These are phyloP conservation scores for Yamadazyma sp. DNA, from an alignment of 805 yeast genomes.

Conservation along the genomic window DNA sequence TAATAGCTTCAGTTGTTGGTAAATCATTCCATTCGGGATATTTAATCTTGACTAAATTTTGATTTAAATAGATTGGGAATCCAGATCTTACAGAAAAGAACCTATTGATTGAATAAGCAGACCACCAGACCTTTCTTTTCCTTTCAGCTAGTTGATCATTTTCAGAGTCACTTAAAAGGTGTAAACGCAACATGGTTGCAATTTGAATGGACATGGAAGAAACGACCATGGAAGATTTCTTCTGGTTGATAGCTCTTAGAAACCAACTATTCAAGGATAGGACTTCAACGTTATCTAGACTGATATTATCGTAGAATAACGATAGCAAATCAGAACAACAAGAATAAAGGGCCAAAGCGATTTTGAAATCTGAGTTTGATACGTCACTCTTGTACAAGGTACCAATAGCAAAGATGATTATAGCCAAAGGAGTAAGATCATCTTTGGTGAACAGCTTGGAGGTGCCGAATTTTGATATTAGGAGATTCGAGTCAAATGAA, in stretches of 20 bases:
- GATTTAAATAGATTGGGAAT: background rate
- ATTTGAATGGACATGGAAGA: slow-evolving; percentile 5
- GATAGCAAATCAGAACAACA: slow-evolving; percentile 2
- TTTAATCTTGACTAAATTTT: background rate
- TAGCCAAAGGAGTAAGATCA: slow-evolving; percentile 1
- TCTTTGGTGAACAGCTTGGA: background rate
- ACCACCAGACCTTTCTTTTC: slow-evolving; percentile 4
- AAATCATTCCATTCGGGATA: slow-evolving; percentile 1
- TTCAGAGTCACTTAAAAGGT: background rate
- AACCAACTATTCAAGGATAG: slow-evolving; percentile 5
- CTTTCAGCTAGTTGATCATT: background rate
- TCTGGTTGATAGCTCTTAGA: slow-evolving; percentile 3
- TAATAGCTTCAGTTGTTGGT: background rate
- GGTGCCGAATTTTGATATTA: slow-evolving; percentile 2
- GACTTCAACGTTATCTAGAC: slow-evolving; percentile 5
- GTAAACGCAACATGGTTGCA: slow-evolving; percentile 2
- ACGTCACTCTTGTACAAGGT: slow-evolving; percentile 3
- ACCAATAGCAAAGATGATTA: slow-evolving; percentile 4
- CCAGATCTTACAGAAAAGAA: slow-evolving; percentile 6
- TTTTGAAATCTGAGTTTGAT: slow-evolving; percentile 2
- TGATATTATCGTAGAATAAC: slow-evolving; percentile 1
- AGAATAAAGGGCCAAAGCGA: slow-evolving; percentile 1
- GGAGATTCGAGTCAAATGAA: slow-evolving; percentile 2
- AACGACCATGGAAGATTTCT: slow-evolving; percentile 1
- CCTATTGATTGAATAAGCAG: slow-evolving; percentile 5